These are phyloP conservation scores for Tetraselmis chui DNA, from an alignment of 139 green algal genomes.

Conservation along the genomic window DNA sequence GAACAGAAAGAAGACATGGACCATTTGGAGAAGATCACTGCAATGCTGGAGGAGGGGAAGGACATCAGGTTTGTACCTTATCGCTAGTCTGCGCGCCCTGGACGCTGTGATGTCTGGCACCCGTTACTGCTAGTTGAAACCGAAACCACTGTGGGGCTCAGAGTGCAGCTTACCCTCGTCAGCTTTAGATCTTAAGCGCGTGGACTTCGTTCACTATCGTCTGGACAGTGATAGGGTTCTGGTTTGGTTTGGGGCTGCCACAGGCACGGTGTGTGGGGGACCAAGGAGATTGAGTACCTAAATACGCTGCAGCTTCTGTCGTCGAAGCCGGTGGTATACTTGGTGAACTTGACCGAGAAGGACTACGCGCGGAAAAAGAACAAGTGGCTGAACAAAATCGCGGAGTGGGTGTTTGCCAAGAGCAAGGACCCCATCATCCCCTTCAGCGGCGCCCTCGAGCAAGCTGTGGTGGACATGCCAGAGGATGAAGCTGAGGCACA, in stretches of 20 bases:
- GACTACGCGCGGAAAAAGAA: slow-evolving; percentile 97
- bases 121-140: no score
- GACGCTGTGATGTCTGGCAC: no score
- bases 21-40: slow-evolving; percentile 37
- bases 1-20: slow-evolving; percentile 81
- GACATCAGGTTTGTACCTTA: slow-evolving; percentile 67
- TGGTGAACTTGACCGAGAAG: slow-evolving; percentile 88
- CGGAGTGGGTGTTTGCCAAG: slow-evolving; percentile 78
- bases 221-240: no score
- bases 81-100: no score
- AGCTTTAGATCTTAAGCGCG: no score
- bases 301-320: slow-evolving; percentile 79
- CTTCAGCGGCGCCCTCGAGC: slow-evolving; percentile 84
- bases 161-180: no score
- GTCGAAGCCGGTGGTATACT: slow-evolving; percentile 93
- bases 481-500: slow-evolving; percentile 69
- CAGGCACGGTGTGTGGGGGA: slow-evolving; percentile 72
- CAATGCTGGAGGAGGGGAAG: slow-evolving; percentile 55
- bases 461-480: slow-evolving; percentile 79
- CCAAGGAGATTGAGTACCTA: slow-evolving; percentile 73
- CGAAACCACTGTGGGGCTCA: no score
- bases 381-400: slow-evolving; percentile 95
- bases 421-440: slow-evolving; percentile 91
- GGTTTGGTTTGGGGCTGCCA: neutral
- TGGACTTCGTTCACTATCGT: no score